Percentiles rank a stretch among this genome's conserved stretches.
Conservation (phyloP, 2,329 filamentous ascomycete genomes). For the Paracorniculantispora psalliotae region DNA sequence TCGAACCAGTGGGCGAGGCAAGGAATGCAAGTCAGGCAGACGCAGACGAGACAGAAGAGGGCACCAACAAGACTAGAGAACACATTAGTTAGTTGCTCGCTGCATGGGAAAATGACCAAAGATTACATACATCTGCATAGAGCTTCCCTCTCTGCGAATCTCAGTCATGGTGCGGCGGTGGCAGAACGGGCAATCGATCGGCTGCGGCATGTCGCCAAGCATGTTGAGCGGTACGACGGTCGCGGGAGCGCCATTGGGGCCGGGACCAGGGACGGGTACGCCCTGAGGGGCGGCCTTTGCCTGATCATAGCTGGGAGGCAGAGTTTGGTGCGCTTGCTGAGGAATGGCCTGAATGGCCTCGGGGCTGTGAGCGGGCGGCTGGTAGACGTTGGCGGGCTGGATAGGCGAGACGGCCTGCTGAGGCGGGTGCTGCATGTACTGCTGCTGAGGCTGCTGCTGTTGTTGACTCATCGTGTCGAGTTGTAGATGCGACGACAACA, state of each 20-base stretch:
- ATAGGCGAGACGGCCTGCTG: not conserved
- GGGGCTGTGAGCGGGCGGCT: conserved; percentile 2
- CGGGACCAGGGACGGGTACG: not conserved
- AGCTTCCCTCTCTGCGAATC: conserved; percentile 20
- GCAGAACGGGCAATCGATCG: conserved; percentile 29
- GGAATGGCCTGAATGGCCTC: conserved; percentile 2
- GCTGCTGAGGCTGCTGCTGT: conserved; percentile 5
- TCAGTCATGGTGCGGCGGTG: conserved; percentile 20
- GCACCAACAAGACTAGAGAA: conserved; percentile 22
- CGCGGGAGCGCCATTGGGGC: conserved; percentile 1
- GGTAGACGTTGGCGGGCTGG: conserved; percentile 9
- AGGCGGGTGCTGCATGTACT: conserved; percentile 3
- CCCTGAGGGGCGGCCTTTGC: conserved; percentile 3
- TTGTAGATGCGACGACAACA: not conserved
- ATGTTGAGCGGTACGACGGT: conserved; percentile 21
- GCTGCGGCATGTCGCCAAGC: conserved; percentile 22
- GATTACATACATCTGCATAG: conserved; percentile 25
- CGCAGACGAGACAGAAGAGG: conserved; percentile 27
- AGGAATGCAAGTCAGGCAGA: conserved; percentile 28
- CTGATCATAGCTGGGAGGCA: conserved; percentile 12
- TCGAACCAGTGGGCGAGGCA: conserved; percentile 30
- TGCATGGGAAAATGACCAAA: too few relatives aligned
- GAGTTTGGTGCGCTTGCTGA: conserved; percentile 3
- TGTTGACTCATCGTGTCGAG: not conserved
- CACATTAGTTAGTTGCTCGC: conserved; percentile 4